Evolutionary conservation across 192 early-diverging fungal species (phyloP), one percentile per base, ranked within the genome.

Genomic region (Pilobolus umbonatus): DNA sequence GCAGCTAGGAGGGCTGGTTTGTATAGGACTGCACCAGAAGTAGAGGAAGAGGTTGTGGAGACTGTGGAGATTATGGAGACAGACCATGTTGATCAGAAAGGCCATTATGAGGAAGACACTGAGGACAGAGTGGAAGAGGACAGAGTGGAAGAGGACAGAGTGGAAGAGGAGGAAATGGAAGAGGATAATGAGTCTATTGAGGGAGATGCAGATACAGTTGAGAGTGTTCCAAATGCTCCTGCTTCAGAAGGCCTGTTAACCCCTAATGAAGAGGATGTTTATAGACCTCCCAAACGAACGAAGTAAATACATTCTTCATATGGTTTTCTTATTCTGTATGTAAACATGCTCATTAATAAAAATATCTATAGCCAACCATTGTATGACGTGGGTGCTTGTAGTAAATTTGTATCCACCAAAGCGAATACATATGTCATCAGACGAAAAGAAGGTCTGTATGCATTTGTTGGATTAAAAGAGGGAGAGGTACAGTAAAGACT

Each of bases 391-490:
- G 55, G 57, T 8, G 64, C 75, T 34, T 65, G 74, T 1, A 74
- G 72, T 6, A 48, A 55, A 5, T 77, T 74, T 28, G 57, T 57
- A 44, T 60, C 75, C 30, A 63, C 59, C n/a, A 19, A 42, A 6
- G 45, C 54, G n/a, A 71, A 71, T 12, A 46, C 59, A 12, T 62
- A 57, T 9, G 61, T 62, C 30, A 32, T 68, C 12, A 44, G 55
- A 2, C 35, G 31, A 12, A 26, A 63, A 26, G 70, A 42, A 1
- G 57, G 39, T 0, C 34, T 47, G 22, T 67, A 62, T 22, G 32
- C 75, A 10, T 35, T 72, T 15, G 40, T 81, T 48, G 77, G 72
- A 28, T 61, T 81, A 52, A 64, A 72, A 42, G 39, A 58, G 21
- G 67, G 60, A 12, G 73, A 81, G 67, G 79, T 80, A 59, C 57